Evolutionary conservation across 345 rosid genomes (phyloP), one percentile per base, ranked within the genome.

Genomic region (Zanthoxylum bungeanum): DNA sequence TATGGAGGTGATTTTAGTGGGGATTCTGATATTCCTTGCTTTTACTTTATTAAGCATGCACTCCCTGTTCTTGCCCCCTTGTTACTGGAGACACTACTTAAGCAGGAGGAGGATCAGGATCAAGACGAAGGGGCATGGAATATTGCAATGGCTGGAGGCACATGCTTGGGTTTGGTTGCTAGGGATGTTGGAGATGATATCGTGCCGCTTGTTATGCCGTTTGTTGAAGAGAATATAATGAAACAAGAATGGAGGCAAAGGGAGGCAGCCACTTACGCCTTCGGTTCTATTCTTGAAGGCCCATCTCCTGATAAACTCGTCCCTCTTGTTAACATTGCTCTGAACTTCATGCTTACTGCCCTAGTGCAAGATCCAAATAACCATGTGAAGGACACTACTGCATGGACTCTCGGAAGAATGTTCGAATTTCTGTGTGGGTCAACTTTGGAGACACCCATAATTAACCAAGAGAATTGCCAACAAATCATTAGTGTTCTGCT

Each of bases 401-500:
- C 86, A 5, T 84, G 87, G 95, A 87, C 95, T 30, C 83, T 89
- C 64, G 95, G 95, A 27, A 83, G 95, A 72, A 89, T 89, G 66
- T 89, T 89, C 69, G 95, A 89, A 76, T 89, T 87, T 40, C 86
- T 89, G 11, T 92, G 86, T 73, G 92, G 95, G 69, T 89, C 92
- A 66, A 78, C 85, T 56, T 28, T 86, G 16, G 92, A 77, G 73
- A 76, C 89, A 52, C 88, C 90, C 11, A 80, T 89, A 71, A 86
- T 89, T 60, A 86, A 86, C 30, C 89, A 74, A 65, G 84, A 80
- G 34, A 89, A 89, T 83, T 89, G 95, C 78, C 95, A 89, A 74
- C 95, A 86, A 70, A 89, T 89, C 22, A 77, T 87, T n/a, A 87
- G 89, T 4, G 95, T 89, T 42, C 82, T 89, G 34, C 82, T 89